Evolutionary conservation across 2,329 filamentous ascomycete genomes (phyloP).

Genomic region (Cercospora sp.): DNA sequence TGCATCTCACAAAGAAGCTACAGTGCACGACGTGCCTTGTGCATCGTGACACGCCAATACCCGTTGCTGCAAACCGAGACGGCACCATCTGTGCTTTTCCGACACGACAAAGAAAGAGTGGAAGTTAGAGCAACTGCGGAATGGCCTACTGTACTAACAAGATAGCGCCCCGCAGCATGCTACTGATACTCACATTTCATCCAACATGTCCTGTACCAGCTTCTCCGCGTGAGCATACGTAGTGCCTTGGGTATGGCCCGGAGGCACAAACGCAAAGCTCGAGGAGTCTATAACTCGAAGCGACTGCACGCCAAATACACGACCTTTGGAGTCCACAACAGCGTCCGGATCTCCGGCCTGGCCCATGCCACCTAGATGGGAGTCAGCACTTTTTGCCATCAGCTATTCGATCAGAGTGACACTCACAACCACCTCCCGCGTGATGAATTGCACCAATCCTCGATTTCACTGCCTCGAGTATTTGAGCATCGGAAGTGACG

Average conservation of each 20-base stretch:
- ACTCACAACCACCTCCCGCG: slow-evolving; percentile 5
- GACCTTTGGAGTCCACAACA: slow-evolving; percentile 42
- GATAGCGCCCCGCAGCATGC: too few species aligned
- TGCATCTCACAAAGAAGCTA: neutral
- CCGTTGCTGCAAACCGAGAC: neutral
- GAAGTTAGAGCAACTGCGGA: too few species aligned
- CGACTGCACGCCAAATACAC: slow-evolving; percentile 42
- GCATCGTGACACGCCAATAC: neutral
- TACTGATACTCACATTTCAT: neutral
- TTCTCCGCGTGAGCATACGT: slow-evolving; percentile 28
- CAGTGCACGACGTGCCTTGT: neutral
- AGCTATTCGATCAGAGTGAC: neutral
- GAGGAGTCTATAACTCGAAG: slow-evolving; percentile 44
- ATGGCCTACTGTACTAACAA: too few species aligned
- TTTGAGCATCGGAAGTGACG: slow-evolving; percentile 46
- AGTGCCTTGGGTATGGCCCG: slow-evolving; percentile 39
- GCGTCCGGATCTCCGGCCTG: slow-evolving; percentile 37
- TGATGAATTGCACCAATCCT: slow-evolving; percentile 24
- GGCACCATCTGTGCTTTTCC: neutral
- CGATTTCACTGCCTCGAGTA: slow-evolving; percentile 41
- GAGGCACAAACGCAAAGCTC: slow-evolving; percentile 39
- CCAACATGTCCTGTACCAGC: slow-evolving; percentile 25
- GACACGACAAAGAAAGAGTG: neutral
- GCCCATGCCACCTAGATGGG: slow-evolving; percentile 28
- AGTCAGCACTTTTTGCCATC: neutral